A percentile compares a stretch with the other conserved stretches of the same genome.
phyloP scores from a whole-genome alignment of 345 rosid species.

The Salix exigua region DNA sequence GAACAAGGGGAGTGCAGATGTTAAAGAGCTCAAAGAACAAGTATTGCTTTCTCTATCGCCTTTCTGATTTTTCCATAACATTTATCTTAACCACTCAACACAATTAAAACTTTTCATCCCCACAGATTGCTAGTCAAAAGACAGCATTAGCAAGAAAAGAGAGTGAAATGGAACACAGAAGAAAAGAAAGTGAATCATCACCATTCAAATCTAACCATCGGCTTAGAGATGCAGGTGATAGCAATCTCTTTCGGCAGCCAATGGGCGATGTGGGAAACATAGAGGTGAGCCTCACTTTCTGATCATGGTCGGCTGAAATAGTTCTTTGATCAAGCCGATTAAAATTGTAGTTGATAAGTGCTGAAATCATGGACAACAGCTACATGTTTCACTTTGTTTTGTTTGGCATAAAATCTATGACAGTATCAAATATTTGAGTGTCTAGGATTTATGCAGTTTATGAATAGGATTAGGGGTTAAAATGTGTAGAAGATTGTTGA shows the following conservation, averaged over 20 bases:
- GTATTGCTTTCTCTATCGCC: constrained; percentile 28
- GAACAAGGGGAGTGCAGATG: constrained; percentile 71
- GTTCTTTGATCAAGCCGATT: constrained; percentile 3
- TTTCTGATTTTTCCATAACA: background rate
- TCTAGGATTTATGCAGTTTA: background rate
- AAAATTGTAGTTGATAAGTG: background rate
- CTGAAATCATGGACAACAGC: background rate
- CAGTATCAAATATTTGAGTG: background rate
- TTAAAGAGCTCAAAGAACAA: constrained; percentile 91
- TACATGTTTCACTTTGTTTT: background rate
- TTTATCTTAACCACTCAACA: background rate
- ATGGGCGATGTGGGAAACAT: constrained; percentile 64
- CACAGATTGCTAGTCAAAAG: constrained; percentile 74
- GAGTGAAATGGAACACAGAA: constrained; percentile 47
- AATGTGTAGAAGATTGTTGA: background rate
- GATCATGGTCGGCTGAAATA: background rate
- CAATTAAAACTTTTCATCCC: background rate
- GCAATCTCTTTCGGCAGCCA: constrained; percentile 41
- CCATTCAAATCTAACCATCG: constrained; percentile 40
- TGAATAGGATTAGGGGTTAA: background rate
- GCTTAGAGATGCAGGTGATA: constrained; percentile 34
- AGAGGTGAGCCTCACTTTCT: constrained; percentile 48
- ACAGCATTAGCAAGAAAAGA: constrained; percentile 76
- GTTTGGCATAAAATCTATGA: background rate
- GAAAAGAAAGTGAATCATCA: constrained; percentile 50